Percentiles rank a stretch among this genome's conserved stretches.
Evolutionary conservation across 2,329 filamentous ascomycete genomes (phyloP).

Genomic region (Aspergillus hortae): DNA sequence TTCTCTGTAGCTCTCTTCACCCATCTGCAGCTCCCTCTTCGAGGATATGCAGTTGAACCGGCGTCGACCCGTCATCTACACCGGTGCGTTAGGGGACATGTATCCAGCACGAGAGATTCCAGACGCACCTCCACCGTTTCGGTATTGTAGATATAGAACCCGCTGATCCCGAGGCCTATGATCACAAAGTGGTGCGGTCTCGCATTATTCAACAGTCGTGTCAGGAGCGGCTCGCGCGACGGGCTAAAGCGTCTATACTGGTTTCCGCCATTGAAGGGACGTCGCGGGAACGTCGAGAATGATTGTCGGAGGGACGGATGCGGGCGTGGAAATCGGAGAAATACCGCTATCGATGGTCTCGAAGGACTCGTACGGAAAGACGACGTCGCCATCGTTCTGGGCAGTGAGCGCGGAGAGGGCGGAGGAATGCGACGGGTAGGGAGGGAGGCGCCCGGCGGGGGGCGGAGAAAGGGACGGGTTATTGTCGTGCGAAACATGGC

Average conservation of each 20-base stretch:
- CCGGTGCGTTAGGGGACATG: not conserved
- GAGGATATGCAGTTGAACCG: slow-evolving; percentile 57
- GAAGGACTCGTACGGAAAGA: too few species aligned
- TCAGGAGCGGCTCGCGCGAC: slow-evolving; percentile 11
- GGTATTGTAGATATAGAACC: slow-evolving; percentile 54
- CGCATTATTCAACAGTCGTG: slow-evolving; percentile 15
- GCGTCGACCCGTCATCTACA: slow-evolving; percentile 50
- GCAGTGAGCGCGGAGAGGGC: too few species aligned
- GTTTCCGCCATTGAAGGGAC: slow-evolving; percentile 7
- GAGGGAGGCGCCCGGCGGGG: too few species aligned
- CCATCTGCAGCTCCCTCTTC: slow-evolving; percentile 42
- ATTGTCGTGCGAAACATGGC: too few species aligned
- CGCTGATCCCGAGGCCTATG: slow-evolving; percentile 41
- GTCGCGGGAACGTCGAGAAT: slow-evolving; percentile 13
- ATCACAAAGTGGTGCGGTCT: slow-evolving; percentile 29
- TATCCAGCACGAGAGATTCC: not conserved
- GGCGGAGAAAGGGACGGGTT: too few species aligned
- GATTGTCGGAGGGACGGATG: slow-evolving; percentile 1
- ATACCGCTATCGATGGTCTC: too few species aligned
- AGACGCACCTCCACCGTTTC: slow-evolving; percentile 51
- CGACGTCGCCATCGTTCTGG: too few species aligned
- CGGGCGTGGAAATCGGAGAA: too few species aligned
- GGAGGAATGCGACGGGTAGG: too few species aligned
- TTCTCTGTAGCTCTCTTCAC: slow-evolving; percentile 45
- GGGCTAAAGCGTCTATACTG: slow-evolving; percentile 19